A percentile compares a stretch with the other conserved stretches of the same genome.
Evolutionary conservation across 306 rosid genomes (phyloP).

Genomic region (Pyrus pyrifolia): DNA sequence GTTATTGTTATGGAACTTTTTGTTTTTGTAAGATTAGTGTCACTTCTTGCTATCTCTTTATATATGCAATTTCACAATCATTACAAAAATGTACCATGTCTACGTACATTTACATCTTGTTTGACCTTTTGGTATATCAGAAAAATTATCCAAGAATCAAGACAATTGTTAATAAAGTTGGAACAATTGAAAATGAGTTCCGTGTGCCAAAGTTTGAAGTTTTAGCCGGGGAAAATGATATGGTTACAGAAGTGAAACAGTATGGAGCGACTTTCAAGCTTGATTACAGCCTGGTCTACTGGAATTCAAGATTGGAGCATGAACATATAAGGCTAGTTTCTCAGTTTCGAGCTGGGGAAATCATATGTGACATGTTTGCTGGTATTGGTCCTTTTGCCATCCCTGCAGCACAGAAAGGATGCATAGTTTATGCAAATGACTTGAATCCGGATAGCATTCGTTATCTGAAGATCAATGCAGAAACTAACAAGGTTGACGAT

Average conservation of each 20-base stretch:
- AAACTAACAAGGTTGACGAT: slow-evolving; percentile 67
- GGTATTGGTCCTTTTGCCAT: slow-evolving; percentile 95
- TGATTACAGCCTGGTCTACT: slow-evolving; percentile 86
- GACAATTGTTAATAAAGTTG: slow-evolving; percentile 89
- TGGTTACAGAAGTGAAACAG: slow-evolving; percentile 93
- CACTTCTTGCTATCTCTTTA: not conserved
- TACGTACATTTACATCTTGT: not conserved
- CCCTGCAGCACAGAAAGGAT: slow-evolving; percentile 95
- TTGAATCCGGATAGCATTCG: slow-evolving; percentile 74
- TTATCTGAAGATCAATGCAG: slow-evolving; percentile 77
- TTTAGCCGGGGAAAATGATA: slow-evolving; percentile 67
- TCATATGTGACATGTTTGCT: slow-evolving; percentile 90
- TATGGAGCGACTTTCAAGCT: slow-evolving; percentile 85
- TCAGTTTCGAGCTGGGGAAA: slow-evolving; percentile 67
- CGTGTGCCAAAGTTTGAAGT: slow-evolving; percentile 89
- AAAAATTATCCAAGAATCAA: slow-evolving; percentile 90
- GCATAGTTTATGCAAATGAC: slow-evolving; percentile 88
- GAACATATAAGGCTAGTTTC: slow-evolving; percentile 89
- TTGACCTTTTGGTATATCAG: slow-evolving; percentile 35
- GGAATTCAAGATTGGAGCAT: slow-evolving; percentile 98
- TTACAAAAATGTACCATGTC: not conserved
- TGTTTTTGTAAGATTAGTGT: not conserved
- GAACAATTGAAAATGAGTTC: slow-evolving; percentile 76
- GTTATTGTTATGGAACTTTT: not conserved
- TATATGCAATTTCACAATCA: not conserved